These are phyloP conservation scores for Theobroma grandiflorum DNA, from an alignment of 441 rosid genomes.

Conservation along the genomic window DNA sequence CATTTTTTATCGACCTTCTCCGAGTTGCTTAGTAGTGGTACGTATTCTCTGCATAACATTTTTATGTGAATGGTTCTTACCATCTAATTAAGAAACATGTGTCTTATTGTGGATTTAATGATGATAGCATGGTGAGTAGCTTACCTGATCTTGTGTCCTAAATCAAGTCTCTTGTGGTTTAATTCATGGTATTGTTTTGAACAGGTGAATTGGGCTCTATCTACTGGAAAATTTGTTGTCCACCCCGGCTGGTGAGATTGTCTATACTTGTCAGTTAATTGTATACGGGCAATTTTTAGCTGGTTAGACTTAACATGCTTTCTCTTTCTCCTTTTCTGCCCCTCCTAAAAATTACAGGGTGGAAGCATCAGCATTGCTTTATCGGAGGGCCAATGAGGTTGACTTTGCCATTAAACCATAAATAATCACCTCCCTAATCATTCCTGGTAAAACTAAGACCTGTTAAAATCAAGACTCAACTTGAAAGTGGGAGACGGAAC, in stretches of 20 bases:
- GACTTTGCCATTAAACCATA: conserved; percentile 85
- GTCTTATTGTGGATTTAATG: conserved; percentile 1
- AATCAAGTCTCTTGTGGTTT: background rate
- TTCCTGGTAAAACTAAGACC: conserved; percentile 40
- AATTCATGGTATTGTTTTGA: conserved; percentile 34
- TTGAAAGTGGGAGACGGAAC: conserved; percentile 30
- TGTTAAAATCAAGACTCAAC: conserved; percentile 33
- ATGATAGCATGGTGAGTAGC: too few relatives aligned
- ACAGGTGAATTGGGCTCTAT: conserved; percentile 97
- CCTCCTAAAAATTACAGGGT: conserved; percentile 63
- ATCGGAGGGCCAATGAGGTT: conserved; percentile 89
- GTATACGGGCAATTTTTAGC: background rate
- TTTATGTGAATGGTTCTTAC: background rate
- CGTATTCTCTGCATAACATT: background rate
- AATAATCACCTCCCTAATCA: conserved; percentile 33
- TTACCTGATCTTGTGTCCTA: background rate
- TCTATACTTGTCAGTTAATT: conserved; percentile 25
- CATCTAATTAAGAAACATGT: background rate
- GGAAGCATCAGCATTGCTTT: conserved; percentile 98
- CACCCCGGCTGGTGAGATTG: conserved; percentile 92
- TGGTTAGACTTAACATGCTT: conserved; percentile 23
- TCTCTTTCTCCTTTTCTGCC: conserved; percentile 16
- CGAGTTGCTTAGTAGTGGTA: background rate
- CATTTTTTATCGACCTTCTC: background rate
- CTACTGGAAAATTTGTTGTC: conserved; percentile 82